Base-by-base conservation (phyloP, 179 eudicot genomes). In the Beta macrorhiza region DNA sequence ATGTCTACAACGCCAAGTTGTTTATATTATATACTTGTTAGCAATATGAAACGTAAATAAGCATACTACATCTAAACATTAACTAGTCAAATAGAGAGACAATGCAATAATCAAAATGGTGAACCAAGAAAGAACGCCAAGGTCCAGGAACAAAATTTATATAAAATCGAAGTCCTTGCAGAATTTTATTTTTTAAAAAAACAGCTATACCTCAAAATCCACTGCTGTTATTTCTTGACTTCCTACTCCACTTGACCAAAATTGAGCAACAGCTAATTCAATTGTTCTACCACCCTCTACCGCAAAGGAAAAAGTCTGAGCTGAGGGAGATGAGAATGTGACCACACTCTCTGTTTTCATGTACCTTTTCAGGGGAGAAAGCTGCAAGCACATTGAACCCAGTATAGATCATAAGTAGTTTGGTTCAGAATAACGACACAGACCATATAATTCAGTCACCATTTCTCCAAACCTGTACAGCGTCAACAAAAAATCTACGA, bases 231-330 rank as follows among this genome's bases (percentile, higher is more conserved):
- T 85, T 87, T 92, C 99, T 82, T 91, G 90, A 87, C 94, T 92
- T 89, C 99, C 99, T 78, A 91, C 82, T 79, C 98, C 99, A 89
- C 99, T 97, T 20, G 98, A 92, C 99, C 99, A 97, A 83, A 94
- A 97, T 67, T 97, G 99, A 79, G 99, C 95, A 72, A 97, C 82
- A 70, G 89, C 97, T 68, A 97, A 88, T 87, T 97, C 99, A 88
- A 97, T 88, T 65, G 98, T 97, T 79, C 83, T 90, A 29, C 99
- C 98, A 84, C 97, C 93, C 89, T 94, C 93, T 71, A 94, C 98
- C 52, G 89, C 87, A 83, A 97, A 94, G 83, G 92, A 86, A 89
- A 94, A 97, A 78, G 86, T 88, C 89, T 92, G 91, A 71, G 97
- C 87, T 72, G 97, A 92, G 42, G 99, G 97, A 84, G 90, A 92